Base-by-base conservation (phyloP, 1,284 basidiomycete genomes). In the Boletus smithii region DNA sequence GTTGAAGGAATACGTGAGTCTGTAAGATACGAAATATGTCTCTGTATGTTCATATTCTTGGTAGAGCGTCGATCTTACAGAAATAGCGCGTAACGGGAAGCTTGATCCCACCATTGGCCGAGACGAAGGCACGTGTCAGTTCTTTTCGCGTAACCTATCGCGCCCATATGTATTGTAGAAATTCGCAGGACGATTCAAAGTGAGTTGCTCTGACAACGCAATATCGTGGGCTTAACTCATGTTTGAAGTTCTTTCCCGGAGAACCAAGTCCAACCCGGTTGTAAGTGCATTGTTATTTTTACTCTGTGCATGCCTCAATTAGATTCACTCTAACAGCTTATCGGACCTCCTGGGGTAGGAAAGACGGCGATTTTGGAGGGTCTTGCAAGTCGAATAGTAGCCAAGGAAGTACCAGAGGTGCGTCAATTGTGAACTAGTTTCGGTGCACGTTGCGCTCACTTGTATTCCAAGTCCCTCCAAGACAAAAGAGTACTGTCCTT, bases 321-420 rank as follows among this genome's bases (percentile, higher is more conserved):
- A 5, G 13, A 2, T n/a, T 31, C 10, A 10, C 18, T 38, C 7
- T 27, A 14, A 4, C 50, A 85, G 85, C 75, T 88, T 30, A 87
- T 88, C 48, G 86, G 86, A 5, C 83, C 83, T 17, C 88, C 90
- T 8, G 89, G 89, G 55, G 89, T 92, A 7, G 91, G 92, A 0
- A 95, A 95, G 69, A 95, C 94, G 0, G 91, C 94, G 0, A 93
- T 97, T 49, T 69, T 95, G 29, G 95, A 97, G 70, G 94, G 91
- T 0, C 74, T 97, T 11, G 94, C 93, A 0, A 88, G 83, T 58
- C 76, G 93, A 13, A 94, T 97, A 50, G 83, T 95, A 2, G 81
- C 88, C 7, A 89, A 86, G 62, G 92, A 97, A 64, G 92, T 97
- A 3, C 94, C 95, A 10, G 93, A 93, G 74, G 88, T 88, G 49